phyloP scores from a whole-genome alignment of 345 rosid species.

The Melaleuca quinquenervia region DNA sequence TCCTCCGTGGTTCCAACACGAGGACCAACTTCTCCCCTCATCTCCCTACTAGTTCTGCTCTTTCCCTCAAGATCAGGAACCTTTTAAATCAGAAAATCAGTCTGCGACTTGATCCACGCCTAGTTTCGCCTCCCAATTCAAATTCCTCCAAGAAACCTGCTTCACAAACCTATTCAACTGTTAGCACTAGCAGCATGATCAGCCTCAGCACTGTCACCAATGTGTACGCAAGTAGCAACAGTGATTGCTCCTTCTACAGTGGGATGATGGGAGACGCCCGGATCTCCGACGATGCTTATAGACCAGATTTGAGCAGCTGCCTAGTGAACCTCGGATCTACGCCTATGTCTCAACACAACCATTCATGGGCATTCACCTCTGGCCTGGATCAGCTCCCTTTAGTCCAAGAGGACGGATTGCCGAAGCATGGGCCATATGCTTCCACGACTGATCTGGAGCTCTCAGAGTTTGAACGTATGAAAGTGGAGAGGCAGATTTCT shows the following conservation, averaged over 20 bases:
- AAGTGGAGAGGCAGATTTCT: conserved; percentile 59
- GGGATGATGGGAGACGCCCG: conserved; percentile 7
- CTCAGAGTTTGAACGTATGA: conserved; percentile 22
- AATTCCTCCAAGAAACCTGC: conserved; percentile 3
- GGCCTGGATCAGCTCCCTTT: conserved; percentile 27
- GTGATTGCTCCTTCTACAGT: background rate
- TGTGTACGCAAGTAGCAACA: background rate
- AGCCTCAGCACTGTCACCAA: background rate
- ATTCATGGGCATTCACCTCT: conserved; percentile 29
- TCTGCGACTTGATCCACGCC: conserved; percentile 13
- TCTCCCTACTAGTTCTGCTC: conserved; percentile 32
- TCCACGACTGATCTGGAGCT: conserved; percentile 13
- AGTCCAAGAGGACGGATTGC: conserved; percentile 15
- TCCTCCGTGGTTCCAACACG: conserved; percentile 78
- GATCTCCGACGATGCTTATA: conserved; percentile 32
- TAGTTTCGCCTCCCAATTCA: background rate
- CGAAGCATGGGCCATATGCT: background rate
- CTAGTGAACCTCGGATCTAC: conserved; percentile 3
- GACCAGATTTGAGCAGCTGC: conserved; percentile 40
- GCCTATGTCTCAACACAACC: conserved; percentile 10
- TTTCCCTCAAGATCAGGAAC: conserved; percentile 62
- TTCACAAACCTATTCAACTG: background rate
- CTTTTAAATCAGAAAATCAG: conserved; percentile 65
- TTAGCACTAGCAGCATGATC: background rate
- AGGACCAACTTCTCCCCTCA: conserved; percentile 65